phyloP scores from a whole-genome alignment of 2,329 filamentous ascomycete genomes.

The Dothideomycetes sp. region DNA sequence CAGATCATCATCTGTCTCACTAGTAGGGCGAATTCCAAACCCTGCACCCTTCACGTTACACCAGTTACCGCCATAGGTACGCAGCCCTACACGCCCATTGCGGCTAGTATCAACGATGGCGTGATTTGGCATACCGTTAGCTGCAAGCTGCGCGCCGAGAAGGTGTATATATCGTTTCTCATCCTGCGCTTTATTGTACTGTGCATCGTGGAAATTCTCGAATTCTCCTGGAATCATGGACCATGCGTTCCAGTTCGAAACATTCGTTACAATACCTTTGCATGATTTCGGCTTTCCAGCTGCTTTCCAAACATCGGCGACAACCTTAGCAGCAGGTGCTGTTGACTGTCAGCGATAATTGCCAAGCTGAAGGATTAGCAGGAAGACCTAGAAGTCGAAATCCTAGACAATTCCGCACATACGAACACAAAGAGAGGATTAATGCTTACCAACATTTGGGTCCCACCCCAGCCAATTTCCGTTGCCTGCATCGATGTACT shows the following conservation, averaged over 20 bases:
- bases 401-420: not conserved
- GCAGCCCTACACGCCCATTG: conserved; percentile 4
- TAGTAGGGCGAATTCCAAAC: conserved; percentile 53
- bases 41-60: conserved; percentile 37
- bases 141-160: conserved; percentile 6
- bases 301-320: conserved; percentile 8
- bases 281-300: conserved; percentile 7
- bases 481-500: conserved; percentile 4
- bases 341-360: conserved; percentile 3
- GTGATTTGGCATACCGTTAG: conserved; percentile 7
- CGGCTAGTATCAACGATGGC: conserved; percentile 6
- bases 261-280: conserved; percentile 8
- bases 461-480: conserved; percentile 5
- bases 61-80: conserved; percentile 10
- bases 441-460: conserved; percentile 7
- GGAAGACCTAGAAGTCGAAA: conserved; percentile 2
- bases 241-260: conserved; percentile 6
- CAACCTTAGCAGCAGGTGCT: conserved; percentile 4
- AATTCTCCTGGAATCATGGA: conserved; percentile 7
- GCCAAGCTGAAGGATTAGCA: conserved; percentile 1
- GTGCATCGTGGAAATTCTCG: conserved; percentile 7
- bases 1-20: conserved; percentile 52
- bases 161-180: conserved; percentile 7
- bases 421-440: conserved; percentile 3
- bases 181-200: conserved; percentile 9